Conservation (phyloP, 2,329 filamentous ascomycete genomes). For the Karstenula rhodostoma region DNA sequence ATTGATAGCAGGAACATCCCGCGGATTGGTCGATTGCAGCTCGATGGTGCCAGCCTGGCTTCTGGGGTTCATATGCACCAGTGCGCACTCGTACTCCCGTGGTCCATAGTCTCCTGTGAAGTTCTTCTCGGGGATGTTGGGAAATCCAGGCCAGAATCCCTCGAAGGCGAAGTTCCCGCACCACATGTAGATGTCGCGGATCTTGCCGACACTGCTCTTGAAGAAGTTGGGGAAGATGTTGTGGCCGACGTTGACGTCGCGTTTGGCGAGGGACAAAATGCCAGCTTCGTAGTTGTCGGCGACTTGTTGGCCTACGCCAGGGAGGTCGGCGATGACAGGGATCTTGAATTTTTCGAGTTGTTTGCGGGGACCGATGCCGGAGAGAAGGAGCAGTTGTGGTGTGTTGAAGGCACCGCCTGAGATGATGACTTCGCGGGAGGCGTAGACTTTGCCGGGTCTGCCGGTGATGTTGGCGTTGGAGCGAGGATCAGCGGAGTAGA, state of each 20-base stretch:
- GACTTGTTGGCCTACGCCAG: constrained; percentile 71
- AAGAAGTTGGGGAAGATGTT: constrained; percentile 47
- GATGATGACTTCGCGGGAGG: constrained; percentile 27
- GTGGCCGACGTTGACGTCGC: constrained; percentile 23
- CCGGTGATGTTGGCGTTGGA: constrained; percentile 27
- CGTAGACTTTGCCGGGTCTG: constrained; percentile 3
- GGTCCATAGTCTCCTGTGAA: constrained; percentile 32
- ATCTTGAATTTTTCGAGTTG: constrained; percentile 64
- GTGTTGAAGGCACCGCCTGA: constrained; percentile 64
- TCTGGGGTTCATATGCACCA: constrained; percentile 64
- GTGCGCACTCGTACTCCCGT: constrained; percentile 43
- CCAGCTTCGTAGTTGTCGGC: constrained; percentile 62
- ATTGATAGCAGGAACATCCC: constrained; percentile 67
- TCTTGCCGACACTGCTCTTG: constrained; percentile 30
- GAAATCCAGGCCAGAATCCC: constrained; percentile 39
- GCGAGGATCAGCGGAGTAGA: constrained; percentile 8
- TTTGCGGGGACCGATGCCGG: constrained; percentile 63
- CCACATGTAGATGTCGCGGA: constrained; percentile 42
- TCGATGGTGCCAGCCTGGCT: constrained; percentile 69
- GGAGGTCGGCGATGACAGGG: constrained; percentile 60
- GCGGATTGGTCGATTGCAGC: constrained; percentile 68
- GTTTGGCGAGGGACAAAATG: constrained; percentile 25
- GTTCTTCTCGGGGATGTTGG: constrained; percentile 28
- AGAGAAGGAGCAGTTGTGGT: constrained; percentile 69
- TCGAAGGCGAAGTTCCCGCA: constrained; percentile 39